Evolutionary conservation across 306 rosid genomes (phyloP).

Genomic region (Pterocarpus macrocarpus): DNA sequence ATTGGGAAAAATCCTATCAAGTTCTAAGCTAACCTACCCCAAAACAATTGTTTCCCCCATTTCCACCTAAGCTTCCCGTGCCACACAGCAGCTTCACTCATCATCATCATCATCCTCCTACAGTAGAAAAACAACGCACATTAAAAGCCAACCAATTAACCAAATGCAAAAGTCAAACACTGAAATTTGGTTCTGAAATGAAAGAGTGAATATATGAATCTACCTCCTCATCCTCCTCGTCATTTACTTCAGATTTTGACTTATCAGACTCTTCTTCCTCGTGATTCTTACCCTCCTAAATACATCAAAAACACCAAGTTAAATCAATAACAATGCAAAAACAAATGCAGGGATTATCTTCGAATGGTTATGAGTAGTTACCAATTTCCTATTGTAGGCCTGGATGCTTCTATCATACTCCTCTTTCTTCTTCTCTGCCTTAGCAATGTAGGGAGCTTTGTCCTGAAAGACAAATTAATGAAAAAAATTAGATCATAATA

Average conservation of each 20-base stretch:
- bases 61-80: conserved; percentile 35
- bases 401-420: conserved; percentile 67
- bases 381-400: conserved; percentile 73
- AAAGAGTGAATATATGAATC: neutral
- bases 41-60: conserved; percentile 34
- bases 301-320: neutral
- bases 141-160: neutral
- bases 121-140: neutral
- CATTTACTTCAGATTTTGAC: conserved; percentile 87
- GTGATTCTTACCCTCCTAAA: conserved; percentile 67
- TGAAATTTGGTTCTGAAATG: too few species aligned
- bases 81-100: conserved; percentile 44
- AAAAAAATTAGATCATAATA: neutral
- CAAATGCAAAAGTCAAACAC: neutral
- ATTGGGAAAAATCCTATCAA: conserved; percentile 41
- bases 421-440: conserved; percentile 78
- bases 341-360: too few species aligned
- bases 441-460: conserved; percentile 74
- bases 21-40: conserved; percentile 45
- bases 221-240: conserved; percentile 83
- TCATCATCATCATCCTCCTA: conserved; percentile 81
- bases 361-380: neutral
- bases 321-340: neutral
- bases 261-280: conserved; percentile 91
- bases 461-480: conserved; percentile 49